Evolutionary conservation across 169 alveolate species (phyloP), one percentile per base, ranked within the genome.

Genomic region (Fabrea salina): DNA sequence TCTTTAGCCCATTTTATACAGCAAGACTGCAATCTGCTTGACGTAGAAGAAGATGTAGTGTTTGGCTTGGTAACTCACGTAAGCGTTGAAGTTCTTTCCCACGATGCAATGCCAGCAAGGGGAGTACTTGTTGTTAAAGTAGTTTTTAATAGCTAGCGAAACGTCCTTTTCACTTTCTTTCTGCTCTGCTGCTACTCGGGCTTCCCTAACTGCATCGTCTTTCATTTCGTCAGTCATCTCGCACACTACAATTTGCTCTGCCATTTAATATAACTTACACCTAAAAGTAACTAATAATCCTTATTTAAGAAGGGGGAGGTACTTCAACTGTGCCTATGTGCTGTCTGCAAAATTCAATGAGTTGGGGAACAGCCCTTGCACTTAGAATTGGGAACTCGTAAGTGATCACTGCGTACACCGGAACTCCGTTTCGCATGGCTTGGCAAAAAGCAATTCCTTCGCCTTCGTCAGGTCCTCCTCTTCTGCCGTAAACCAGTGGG

Each of bases 61-160:
- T 84, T 93, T 95, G 61, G 89, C 84, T 79, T 94, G 95, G 75
- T 93, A 92, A 32, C 97, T 90, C 43, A 94, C 96, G 77, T 82
- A 91, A 25, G 95, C 89, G 44, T 93, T 96, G 82, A 91, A 95
- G 87, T 92, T 90, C 82, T 93, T 93, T n/a, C 98, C 98, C n/a
- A 95, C 97, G 35, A 95, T 92, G 64, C 98, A 95, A 86, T 93
- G 96, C 98, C 98, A 95, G 83, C 91, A 93, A 7, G 97, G 97
- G 39, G 92, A 90, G 79, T 95, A 94, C 83, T 93, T 94, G 30
- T 90, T 91, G 82, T 92, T 96, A 70, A 95, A 92, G 86, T 83
- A 94, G 33, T 90, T 82, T 75, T 95, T 95, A 67, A 95, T 90
- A 79, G 86, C 92, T 51, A 86, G 83, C 22, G 97, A 89, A 5